Evolutionary conservation across 176 grass and related monocot species (phyloP).

Genomic region (Eragrostis nindensis): DNA sequence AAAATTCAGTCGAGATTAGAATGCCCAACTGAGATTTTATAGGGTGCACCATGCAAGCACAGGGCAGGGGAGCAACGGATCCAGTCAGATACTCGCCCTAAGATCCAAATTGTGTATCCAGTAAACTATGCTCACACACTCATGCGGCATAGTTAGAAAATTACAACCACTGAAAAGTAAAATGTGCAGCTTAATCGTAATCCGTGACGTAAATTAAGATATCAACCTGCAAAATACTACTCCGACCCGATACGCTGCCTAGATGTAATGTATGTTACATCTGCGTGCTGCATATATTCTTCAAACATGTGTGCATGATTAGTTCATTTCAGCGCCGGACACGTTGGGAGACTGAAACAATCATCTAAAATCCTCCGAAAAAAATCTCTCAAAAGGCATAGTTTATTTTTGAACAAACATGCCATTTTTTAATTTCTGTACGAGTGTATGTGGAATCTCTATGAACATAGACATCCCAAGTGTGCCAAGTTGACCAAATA

Average conservation of each 20-base stretch:
- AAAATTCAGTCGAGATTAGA: slow-evolving; percentile 20
- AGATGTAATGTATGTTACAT: neutral
- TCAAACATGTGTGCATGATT: neutral
- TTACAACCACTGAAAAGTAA: neutral
- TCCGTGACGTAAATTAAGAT: slow-evolving; percentile 1
- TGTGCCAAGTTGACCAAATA: slow-evolving; percentile 42
- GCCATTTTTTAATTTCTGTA: neutral
- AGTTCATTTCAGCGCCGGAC: neutral
- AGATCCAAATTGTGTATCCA: slow-evolving; percentile 41
- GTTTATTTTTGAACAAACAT: neutral
- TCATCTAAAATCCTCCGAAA: neutral
- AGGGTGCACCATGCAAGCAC: neutral
- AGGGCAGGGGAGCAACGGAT: neutral
- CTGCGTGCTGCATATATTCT: neutral
- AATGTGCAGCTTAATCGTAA: neutral
- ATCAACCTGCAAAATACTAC: neutral
- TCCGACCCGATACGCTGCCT: neutral
- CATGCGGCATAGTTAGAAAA: slow-evolving; percentile 6
- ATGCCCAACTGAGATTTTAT: neutral
- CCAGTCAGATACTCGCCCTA: slow-evolving; percentile 15
- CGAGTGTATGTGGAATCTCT: slow-evolving; percentile 7
- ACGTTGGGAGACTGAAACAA: neutral
- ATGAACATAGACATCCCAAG: slow-evolving; percentile 1
- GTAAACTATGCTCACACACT: slow-evolving; percentile 1
- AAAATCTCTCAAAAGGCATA: no score